Conservation (phyloP, 805 yeast species). For the Pichia cephalocereana region DNA sequence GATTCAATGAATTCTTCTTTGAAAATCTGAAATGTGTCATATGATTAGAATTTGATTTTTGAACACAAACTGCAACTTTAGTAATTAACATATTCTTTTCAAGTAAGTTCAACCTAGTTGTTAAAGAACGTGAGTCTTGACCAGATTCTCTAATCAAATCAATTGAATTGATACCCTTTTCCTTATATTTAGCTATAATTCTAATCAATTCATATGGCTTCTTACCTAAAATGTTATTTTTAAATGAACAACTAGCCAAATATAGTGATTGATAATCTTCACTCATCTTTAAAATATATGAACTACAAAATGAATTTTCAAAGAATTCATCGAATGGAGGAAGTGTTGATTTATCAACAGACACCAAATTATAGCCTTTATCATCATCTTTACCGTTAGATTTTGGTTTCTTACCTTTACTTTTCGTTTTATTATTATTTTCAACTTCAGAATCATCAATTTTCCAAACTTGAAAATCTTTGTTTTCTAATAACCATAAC, state of each 20-base stretch:
- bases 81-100: slow-evolving; percentile 40
- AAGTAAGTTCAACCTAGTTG: slow-evolving; percentile 50
- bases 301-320: background rate
- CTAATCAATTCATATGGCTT: slow-evolving; percentile 46
- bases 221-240: slow-evolving; percentile 45
- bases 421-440: background rate
- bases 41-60: slow-evolving; percentile 45
- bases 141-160: slow-evolving; percentile 47
- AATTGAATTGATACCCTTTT: slow-evolving; percentile 49
- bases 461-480: slow-evolving; percentile 16
- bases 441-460: background rate
- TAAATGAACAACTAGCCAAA: slow-evolving; percentile 46
- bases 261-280: slow-evolving; percentile 50
- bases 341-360: background rate
- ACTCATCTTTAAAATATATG: slow-evolving; percentile 29
- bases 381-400: background rate
- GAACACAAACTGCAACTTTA: slow-evolving; percentile 28
- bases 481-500: slow-evolving; percentile 28
- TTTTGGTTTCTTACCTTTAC: background rate
- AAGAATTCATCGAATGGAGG: slow-evolving; percentile 5
- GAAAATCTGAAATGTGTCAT: slow-evolving; percentile 41
- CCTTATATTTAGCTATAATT: slow-evolving; percentile 50
- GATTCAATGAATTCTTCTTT: slow-evolving; percentile 5
- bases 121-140: slow-evolving; percentile 65
- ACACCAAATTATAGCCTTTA: background rate